These are phyloP conservation scores for Trametes coccinea DNA, from an alignment of 768 basidiomycete genomes.

Conservation along the genomic window DNA sequence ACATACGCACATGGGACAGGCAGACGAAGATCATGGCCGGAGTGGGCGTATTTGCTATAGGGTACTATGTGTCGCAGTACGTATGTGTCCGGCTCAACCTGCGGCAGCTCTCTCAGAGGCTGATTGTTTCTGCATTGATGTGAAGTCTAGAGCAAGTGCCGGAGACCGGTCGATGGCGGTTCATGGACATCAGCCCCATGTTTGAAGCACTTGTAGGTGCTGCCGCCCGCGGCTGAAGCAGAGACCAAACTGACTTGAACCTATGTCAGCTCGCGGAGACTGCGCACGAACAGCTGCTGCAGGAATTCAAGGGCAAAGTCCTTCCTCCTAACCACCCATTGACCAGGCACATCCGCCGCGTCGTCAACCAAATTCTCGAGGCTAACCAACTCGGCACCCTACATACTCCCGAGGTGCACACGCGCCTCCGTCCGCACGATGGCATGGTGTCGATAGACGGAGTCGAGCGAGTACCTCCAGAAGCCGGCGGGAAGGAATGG, in stretches of 20 bases:
- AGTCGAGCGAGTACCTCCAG: conserved; percentile 25
- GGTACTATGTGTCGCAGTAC: conserved; percentile 36
- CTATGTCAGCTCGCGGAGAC: conserved; percentile 43
- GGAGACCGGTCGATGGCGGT: conserved; percentile 85
- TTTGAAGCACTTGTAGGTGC: conserved; percentile 54
- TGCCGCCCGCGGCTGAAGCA: too few species aligned
- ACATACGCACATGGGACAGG: conserved; percentile 19
- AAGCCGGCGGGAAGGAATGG: conserved; percentile 45
- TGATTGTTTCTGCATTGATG: too few species aligned
- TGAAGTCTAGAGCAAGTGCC: conserved; percentile 79
- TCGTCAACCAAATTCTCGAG: conserved; percentile 68
- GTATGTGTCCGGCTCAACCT: conserved; percentile 13
- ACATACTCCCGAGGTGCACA: conserved; percentile 30
- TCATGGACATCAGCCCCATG: conserved; percentile 73
- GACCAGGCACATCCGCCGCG: conserved; percentile 63
- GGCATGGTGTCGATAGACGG: conserved; percentile 29
- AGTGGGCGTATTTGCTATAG: conserved; percentile 16
- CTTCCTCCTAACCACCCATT: conserved; percentile 69
- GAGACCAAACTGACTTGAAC: too few species aligned
- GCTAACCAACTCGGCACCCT: conserved; percentile 73
- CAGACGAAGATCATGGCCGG: conserved; percentile 22
- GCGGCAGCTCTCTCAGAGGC: too few species aligned
- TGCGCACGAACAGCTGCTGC: conserved; percentile 45
- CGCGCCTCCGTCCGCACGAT: conserved; percentile 28
- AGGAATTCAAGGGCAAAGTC: conserved; percentile 52